Evolutionary conservation across 345 rosid species (phyloP).

Genomic region (Hibiscus trionum): DNA sequence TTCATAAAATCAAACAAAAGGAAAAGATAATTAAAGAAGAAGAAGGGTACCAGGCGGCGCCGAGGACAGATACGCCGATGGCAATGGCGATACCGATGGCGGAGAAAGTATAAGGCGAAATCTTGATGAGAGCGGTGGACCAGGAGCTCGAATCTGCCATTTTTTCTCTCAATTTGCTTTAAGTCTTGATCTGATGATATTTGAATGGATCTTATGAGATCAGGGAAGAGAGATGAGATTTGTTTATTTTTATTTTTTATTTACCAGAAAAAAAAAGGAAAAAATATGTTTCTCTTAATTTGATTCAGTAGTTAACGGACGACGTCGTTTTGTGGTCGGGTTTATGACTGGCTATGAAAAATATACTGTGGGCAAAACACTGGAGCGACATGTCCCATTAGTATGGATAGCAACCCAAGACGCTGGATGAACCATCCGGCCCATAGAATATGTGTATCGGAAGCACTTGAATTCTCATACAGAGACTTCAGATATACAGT

Average conservation of each 20-base stretch:
- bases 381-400: too few species aligned
- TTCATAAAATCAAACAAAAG: background rate
- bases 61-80: slow-evolving; percentile 97
- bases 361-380: too few species aligned
- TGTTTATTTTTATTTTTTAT: background rate
- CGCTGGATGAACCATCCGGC: too few species aligned
- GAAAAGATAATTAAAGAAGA: too few species aligned
- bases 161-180: background rate
- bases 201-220: background rate
- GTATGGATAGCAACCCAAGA: too few species aligned
- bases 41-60: slow-evolving; percentile 89
- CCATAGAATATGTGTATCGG: too few species aligned
- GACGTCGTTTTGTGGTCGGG: background rate
- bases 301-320: background rate
- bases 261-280: background rate
- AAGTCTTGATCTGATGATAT: background rate
- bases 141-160: slow-evolving; percentile 69
- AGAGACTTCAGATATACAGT: too few species aligned
- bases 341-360: too few species aligned
- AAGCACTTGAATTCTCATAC: too few species aligned
- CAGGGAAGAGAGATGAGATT: background rate
- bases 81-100: slow-evolving; percentile 92
- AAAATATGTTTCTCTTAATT: background rate
- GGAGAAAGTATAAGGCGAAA: slow-evolving; percentile 91
- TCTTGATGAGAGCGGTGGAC: slow-evolving; percentile 60